Evolutionary conservation across 805 yeast species (phyloP).

Genomic region (Candida schatavii): DNA sequence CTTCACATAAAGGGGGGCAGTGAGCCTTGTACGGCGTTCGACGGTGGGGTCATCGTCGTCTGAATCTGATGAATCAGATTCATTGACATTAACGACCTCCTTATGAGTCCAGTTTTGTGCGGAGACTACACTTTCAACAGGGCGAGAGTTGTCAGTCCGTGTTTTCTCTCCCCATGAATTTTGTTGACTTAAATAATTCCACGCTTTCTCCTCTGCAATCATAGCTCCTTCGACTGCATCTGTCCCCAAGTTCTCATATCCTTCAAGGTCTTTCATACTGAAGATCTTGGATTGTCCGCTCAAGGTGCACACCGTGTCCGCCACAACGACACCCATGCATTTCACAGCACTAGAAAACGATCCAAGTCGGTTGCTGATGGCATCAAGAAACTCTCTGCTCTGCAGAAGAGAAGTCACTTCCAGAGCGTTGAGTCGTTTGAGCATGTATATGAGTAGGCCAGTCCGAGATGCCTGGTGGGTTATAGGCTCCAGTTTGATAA

Average conservation of each 20-base stretch:
- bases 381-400: constrained; percentile 40
- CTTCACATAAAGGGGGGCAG: constrained; percentile 65
- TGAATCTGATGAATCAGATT: constrained; percentile 15
- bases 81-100: constrained; percentile 21
- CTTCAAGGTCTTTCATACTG: constrained; percentile 26
- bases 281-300: constrained; percentile 30
- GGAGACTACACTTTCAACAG: not conserved
- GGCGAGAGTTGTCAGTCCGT: too few species aligned
- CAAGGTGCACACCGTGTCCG: constrained; percentile 45
- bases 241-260: constrained; percentile 16
- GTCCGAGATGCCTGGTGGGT: constrained; percentile 48
- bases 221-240: constrained; percentile 10
- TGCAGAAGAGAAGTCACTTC: constrained; percentile 28
- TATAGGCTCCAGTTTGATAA: constrained; percentile 39
- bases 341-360: constrained; percentile 47
- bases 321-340: constrained; percentile 54
- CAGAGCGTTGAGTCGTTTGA: constrained; percentile 18
- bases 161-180: constrained; percentile 9
- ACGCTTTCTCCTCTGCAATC: constrained; percentile 14
- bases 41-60: constrained; percentile 53
- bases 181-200: constrained; percentile 17
- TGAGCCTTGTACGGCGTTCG: constrained; percentile 30
- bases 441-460: constrained; percentile 40
- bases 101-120: not conserved
- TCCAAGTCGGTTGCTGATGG: constrained; percentile 54